These are phyloP conservation scores for Solanum pinnatisectum DNA, from an alignment of 257 asterid species.

Conservation along the genomic window DNA sequence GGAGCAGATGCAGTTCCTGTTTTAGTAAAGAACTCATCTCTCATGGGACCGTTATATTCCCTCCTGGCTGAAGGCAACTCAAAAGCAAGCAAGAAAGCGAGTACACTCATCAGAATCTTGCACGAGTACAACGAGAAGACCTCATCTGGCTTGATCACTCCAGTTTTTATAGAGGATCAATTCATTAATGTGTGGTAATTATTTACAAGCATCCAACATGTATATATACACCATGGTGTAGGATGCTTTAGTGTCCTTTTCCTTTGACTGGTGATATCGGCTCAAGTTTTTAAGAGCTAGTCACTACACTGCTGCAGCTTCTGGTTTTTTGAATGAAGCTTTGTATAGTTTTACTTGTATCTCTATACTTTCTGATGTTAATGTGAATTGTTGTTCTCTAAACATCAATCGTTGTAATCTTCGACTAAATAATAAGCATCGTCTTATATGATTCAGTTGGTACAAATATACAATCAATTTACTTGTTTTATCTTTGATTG, in stretches of 20 bases:
- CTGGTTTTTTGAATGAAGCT: conserved; percentile 48
- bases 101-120: conserved; percentile 56
- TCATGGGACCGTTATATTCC: conserved; percentile 52
- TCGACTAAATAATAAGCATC: not conserved
- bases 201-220: conserved; percentile 11
- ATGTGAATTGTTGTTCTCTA: not conserved
- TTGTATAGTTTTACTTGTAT: conserved; percentile 7
- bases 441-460: not conserved
- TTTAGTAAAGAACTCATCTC: conserved; percentile 55
- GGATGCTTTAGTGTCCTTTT: not conserved
- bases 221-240: conserved; percentile 6
- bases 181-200: conserved; percentile 57
- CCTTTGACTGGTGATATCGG: conserved; percentile 20
- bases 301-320: conserved; percentile 26
- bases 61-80: conserved; percentile 41
- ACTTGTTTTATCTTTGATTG: not conserved
- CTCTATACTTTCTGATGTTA: conserved; percentile 2
- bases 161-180: conserved; percentile 40
- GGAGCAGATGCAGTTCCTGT: conserved; percentile 54
- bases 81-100: conserved; percentile 55
- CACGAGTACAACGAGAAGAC: conserved; percentile 47
- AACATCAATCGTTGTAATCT: not conserved
- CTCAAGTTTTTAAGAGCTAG: conserved; percentile 56
- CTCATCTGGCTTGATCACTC: conserved; percentile 21
- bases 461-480: not conserved